These are phyloP conservation scores for Globisporangium yorkense DNA, from an alignment of 352 stramenopile genomes.

Conservation along the genomic window DNA sequence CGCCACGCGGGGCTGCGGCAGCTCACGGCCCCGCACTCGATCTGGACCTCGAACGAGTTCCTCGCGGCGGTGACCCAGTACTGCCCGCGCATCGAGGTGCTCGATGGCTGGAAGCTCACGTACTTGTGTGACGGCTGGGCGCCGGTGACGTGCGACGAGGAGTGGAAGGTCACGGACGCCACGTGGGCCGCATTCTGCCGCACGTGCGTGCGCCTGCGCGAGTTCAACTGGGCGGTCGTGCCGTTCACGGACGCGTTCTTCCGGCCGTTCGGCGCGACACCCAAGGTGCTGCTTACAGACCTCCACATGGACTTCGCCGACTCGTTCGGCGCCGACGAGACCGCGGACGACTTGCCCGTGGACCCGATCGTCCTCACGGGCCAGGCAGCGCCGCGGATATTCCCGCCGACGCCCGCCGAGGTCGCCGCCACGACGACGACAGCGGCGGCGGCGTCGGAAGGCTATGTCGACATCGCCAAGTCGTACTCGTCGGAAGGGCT, in stretches of 20 bases:
- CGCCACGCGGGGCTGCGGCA: constrained; percentile 24
- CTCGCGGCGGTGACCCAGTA: constrained; percentile 33
- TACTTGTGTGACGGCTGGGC: constrained; percentile 9
- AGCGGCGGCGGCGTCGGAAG: not conserved
- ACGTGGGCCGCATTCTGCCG: constrained; percentile 24
- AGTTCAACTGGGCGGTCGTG: constrained; percentile 25
- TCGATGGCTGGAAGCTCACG: constrained; percentile 56
- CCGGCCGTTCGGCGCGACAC: constrained; percentile 17
- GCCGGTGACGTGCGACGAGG: not conserved
- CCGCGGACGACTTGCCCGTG: not conserved
- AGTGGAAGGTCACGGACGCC: not conserved
- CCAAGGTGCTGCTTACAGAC: constrained; percentile 31
- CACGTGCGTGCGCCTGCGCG: constrained; percentile 16
- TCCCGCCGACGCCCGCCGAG: not conserved
- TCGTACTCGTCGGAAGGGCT: constrained; percentile 28
- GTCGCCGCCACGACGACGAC: not conserved
- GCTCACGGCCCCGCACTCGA: constrained; percentile 35
- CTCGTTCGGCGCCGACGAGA: constrained; percentile 11
- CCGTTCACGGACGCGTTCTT: constrained; percentile 32
- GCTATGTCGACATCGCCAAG: constrained; percentile 14
- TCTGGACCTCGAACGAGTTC: constrained; percentile 34
- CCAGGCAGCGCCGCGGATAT: not conserved
- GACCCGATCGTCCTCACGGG: not conserved
- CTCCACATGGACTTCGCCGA: constrained; percentile 36
- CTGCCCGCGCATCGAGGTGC: constrained; percentile 42